phyloP scores from a whole-genome alignment of 495 filamentous ascomycete species.

The Hypoxylon subgilvum region DNA sequence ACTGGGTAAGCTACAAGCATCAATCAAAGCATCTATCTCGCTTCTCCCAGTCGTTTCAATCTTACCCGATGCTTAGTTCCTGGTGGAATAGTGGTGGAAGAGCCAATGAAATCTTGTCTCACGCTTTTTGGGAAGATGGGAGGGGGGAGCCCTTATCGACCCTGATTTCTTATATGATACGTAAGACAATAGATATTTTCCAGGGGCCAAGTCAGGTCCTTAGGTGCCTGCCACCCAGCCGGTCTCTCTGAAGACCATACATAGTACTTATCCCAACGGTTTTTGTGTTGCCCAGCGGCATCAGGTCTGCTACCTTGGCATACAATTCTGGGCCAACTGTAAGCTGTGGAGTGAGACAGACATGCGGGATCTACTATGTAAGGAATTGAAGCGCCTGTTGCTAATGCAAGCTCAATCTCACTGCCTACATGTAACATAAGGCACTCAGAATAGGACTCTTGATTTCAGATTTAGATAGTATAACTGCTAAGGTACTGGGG shows the following conservation, averaged over 20 bases:
- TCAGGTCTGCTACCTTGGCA: neutral
- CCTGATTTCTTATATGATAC: constrained; percentile 7
- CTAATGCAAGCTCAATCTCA: no score
- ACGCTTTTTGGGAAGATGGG: constrained; percentile 1
- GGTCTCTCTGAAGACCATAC: no score
- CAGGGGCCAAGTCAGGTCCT: neutral
- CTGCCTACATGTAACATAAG: no score
- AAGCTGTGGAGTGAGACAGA: no score
- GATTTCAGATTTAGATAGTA: no score
- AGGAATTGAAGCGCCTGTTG: no score
- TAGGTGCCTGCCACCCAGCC: neutral
- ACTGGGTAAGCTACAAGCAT: neutral
- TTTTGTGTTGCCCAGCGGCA: constrained; percentile 3
- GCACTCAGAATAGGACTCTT: no score
- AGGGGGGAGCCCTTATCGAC: neutral
- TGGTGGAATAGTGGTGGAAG: neutral
- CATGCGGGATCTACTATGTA: no score
- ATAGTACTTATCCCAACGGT: neutral
- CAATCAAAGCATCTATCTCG: neutral
- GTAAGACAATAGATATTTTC: constrained; percentile 28
- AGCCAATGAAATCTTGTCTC: constrained; percentile 5
- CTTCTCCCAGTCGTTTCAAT: neutral
- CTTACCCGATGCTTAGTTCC: neutral
- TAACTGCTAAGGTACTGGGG: neutral
- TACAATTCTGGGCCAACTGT: no score